Base-by-base conservation (phyloP, 352 stramenopile genomes). In the Phytophthora ohioensis region DNA sequence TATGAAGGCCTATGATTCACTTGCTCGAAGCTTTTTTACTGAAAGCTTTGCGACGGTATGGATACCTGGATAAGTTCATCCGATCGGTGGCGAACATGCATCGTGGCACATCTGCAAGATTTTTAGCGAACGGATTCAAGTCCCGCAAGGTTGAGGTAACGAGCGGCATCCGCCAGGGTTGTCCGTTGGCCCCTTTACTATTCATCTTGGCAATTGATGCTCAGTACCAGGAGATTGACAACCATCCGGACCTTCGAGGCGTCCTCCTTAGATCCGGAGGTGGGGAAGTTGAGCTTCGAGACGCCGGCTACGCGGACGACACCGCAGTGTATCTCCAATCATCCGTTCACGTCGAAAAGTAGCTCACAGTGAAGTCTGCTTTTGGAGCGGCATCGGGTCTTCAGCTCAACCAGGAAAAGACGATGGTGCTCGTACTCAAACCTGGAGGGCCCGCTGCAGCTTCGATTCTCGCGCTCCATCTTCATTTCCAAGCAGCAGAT, bases 241-340 rank as follows among this genome's bases (percentile, higher is more conserved):
- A 3, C 7, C 3, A 52, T 13, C 6, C 49, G 10, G 12, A 41
- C 1, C 17, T 54, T 2, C 5, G 10, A 3, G 49, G 51, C 5
- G n/a, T 54, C 39, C 12, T 27, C 0, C n/a, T 67, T 1, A n/a
- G 17, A 12, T 47, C 39, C 6, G 15, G 12, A 5, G 42, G 32
- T n/a, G 39, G 43, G 0, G 17, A 55, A 11, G 4, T 48, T 34
- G 61, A 62, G 35, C 5, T 60, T 2, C 17, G 42, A 8, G 42
- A 56, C 2, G 53, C 41, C 2, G 53, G 62, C 9, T 69, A 69
- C n/a, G 53, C 53, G 2, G 62, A 69, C 12, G 62, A 63, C 36
- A 69, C 62, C 1, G 53, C 62, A 9, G 6, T 51, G 0, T 52
- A 59, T 36, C 13, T 67, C 1, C n/a, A 42, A 10, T 42, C 11